Evolutionary conservation across 2,329 filamentous ascomycete genomes (phyloP).

Genomic region (Sphaerostilbella broomeana): DNA sequence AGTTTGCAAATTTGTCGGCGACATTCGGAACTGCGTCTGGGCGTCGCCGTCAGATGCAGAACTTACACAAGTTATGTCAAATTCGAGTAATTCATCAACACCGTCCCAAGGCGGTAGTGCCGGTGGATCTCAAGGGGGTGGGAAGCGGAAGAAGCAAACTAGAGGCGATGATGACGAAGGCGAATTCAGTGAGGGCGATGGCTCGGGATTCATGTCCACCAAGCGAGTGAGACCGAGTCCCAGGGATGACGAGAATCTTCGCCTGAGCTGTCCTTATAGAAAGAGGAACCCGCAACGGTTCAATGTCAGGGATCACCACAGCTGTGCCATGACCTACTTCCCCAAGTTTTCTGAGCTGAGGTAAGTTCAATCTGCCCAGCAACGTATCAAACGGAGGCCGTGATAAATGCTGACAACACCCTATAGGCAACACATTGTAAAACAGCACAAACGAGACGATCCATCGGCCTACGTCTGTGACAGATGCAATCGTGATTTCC

Average conservation of each 20-base stretch:
- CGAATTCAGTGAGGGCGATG: constrained; percentile 30
- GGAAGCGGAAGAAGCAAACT: constrained; percentile 31
- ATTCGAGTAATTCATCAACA: constrained; percentile 25
- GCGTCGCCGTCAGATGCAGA: constrained; percentile 24
- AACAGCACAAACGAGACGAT: constrained; percentile 37
- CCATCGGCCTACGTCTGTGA: constrained; percentile 36
- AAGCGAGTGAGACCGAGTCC: constrained; percentile 29
- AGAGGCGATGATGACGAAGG: constrained; percentile 28
- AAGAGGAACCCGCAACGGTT: constrained; percentile 40
- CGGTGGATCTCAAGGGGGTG: constrained; percentile 19
- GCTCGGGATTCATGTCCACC: constrained; percentile 21
- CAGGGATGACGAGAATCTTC: constrained; percentile 32
- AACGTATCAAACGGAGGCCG: not conserved
- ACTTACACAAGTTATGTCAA: constrained; percentile 25
- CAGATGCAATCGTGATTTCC: constrained; percentile 34
- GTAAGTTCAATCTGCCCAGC: constrained; percentile 17
- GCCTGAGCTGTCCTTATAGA: constrained; percentile 38
- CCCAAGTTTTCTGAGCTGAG: constrained; percentile 35
- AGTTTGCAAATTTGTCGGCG: constrained; percentile 27
- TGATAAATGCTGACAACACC: constrained; percentile 7
- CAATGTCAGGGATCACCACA: constrained; percentile 39
- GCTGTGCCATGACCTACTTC: constrained; percentile 39
- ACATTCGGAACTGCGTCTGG: constrained; percentile 29
- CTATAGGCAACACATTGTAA: constrained; percentile 35
- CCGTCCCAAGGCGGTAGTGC: constrained; percentile 23